Percentiles rank a stretch among this genome's conserved stretches.
Evolutionary conservation across 2,329 filamentous ascomycete species (phyloP).

Genomic region (Beauveria scarabaeidicola): DNA sequence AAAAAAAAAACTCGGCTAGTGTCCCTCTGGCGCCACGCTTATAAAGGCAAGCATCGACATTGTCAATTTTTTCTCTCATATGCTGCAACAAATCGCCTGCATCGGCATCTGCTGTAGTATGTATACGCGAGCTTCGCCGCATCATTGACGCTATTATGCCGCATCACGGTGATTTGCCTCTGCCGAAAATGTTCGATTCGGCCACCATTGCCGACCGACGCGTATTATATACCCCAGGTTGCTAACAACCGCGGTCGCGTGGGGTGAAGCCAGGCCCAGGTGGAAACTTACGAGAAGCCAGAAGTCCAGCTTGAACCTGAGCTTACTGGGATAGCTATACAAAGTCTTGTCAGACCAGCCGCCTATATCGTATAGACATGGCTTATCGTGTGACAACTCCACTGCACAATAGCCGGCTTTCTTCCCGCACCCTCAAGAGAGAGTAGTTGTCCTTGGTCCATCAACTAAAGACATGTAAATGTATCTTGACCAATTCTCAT

Average conservation of each 20-base stretch:
- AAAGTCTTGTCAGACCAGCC: no score
- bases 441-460: no score
- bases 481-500: no score
- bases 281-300: background rate
- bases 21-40: no score
- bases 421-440: no score
- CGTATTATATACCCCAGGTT: constrained; percentile 1
- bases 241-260: background rate
- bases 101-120: background rate
- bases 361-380: background rate
- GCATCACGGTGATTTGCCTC: background rate
- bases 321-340: background rate
- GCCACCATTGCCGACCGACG: background rate
- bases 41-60: no score
- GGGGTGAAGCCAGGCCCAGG: background rate
- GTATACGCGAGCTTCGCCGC: background rate
- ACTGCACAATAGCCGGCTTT: no score
- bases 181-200: background rate
- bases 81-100: background rate
- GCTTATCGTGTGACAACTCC: no score
- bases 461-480: no score
- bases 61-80: background rate
- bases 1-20: background rate
- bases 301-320: background rate
- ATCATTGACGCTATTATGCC: background rate